phyloP scores from a whole-genome alignment of 371 early-diverging fungal species.

The Chytridium lagenaria region DNA sequence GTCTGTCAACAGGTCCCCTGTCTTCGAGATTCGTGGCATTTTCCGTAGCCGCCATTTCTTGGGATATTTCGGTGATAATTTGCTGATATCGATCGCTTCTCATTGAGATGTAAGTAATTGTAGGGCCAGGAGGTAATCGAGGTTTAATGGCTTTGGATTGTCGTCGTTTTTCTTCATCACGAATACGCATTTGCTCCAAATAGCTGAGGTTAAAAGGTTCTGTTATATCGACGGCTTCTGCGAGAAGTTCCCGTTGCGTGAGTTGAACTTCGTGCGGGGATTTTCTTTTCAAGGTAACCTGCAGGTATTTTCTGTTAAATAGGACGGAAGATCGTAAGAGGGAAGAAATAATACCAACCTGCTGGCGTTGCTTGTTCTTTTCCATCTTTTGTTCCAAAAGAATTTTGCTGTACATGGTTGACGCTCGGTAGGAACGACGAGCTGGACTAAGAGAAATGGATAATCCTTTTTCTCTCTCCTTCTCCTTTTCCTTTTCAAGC shows the following conservation, averaged over 20 bases:
- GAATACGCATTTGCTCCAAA: not conserved
- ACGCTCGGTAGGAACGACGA: constrained; percentile 1
- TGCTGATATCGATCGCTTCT: not conserved
- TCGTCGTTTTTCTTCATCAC: constrained; percentile 13
- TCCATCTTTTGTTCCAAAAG: constrained; percentile 9
- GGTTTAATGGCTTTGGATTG: not conserved
- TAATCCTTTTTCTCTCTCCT: not conserved
- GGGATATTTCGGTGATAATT: too few species aligned
- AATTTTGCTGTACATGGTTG: constrained; percentile 1
- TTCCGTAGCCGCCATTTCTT: too few species aligned
- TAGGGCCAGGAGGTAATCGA: not conserved
- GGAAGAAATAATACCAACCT: too few species aligned
- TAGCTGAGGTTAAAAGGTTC: constrained; percentile 11
- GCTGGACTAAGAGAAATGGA: not conserved
- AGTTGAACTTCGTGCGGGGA: not conserved
- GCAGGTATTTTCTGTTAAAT: not conserved
- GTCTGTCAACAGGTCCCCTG: too few species aligned
- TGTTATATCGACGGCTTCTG: constrained; percentile 5
- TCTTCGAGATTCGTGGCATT: too few species aligned
- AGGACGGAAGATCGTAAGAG: too few species aligned
- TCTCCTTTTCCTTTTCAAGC: not conserved
- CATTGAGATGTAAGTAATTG: not conserved
- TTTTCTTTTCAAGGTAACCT: not conserved
- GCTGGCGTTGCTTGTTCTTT: not conserved
- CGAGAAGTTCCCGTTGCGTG: constrained; percentile 8